phyloP scores from a whole-genome alignment of 257 asterid species.

The Capsicum chinense region DNA sequence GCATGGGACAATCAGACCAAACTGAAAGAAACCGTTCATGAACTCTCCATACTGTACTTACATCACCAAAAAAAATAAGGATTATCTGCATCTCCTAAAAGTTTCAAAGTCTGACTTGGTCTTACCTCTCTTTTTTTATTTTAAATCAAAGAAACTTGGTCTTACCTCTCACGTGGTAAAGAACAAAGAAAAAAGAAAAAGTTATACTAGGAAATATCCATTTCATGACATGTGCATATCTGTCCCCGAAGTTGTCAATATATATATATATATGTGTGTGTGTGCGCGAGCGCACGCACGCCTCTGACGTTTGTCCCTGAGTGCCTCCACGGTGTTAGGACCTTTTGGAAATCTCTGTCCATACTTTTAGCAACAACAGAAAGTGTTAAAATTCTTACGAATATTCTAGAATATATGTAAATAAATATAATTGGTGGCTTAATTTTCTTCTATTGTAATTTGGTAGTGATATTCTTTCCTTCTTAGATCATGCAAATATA shows the following conservation, averaged over 20 bases:
- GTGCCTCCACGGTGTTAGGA: background rate
- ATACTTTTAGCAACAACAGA: background rate
- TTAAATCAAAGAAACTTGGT: no score
- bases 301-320: background rate
- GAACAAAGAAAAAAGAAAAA: no score
- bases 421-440: background rate
- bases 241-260: no score
- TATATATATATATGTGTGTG: no score
- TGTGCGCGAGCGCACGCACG: no score
- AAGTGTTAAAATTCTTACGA: background rate
- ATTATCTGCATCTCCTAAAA: background rate
- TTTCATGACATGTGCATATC: background rate
- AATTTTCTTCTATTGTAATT: background rate
- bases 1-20: background rate
- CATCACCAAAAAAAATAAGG: background rate
- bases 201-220: background rate
- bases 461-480: background rate
- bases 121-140: background rate
- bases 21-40: background rate
- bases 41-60: background rate
- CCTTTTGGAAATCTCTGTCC: slow-evolving; percentile 2
- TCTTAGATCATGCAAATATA: background rate
- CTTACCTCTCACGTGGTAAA: no score
- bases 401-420: background rate
- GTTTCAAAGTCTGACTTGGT: background rate